Evolutionary conservation across 495 filamentous ascomycete genomes (phyloP), one percentile per base, ranked within the genome.

Genomic region (Annulohypoxylon bovei): DNA sequence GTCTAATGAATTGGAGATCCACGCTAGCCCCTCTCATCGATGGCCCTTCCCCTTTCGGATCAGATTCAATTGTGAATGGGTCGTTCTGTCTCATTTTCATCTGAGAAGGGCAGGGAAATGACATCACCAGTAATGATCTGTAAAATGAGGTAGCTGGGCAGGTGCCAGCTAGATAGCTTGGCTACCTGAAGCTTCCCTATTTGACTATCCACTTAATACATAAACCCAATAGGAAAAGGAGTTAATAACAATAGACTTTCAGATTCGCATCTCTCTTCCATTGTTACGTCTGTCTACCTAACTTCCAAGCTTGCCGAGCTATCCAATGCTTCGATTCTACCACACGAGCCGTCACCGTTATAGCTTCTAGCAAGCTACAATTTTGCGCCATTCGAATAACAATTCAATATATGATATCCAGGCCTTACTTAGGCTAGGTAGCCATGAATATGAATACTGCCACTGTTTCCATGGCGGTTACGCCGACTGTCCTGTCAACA

Each of bases 401-500:
- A n/a, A 63, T 62, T 62, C 47, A 32, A 33, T 7, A 61, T 37
- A 32, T 25, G 22, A 49, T 52, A 46, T 22, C 35, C 16, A 53
- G 20, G 20, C 22, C 30, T 1, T 22, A 39, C 49, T 35, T 44
- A 20, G 14, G 39, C n/a, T 42, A 20, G 39, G 39, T 18, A 18
- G 8, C 5, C 16, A 42, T 42, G 39, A 42, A 42, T 42, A 84
- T 95, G 78, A 93, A 92, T 77, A 94, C 92, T 5, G 82, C 92
- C 32, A 86, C 90, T 2, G 86, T 95, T 39, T 84, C 85, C 30
- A 83, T 90, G 64, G 92, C 91, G 28, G 87, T 97, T 39, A 91
- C 92, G 65, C 93, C 93, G 12, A 89, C 90, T 1, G 90, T 94
- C 32, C 80, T 96, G 32, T 88, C 90, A 47, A 95, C 93, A 6